Conservation (phyloP, 148 eudicot genomes). For the Cornus kousa region DNA sequence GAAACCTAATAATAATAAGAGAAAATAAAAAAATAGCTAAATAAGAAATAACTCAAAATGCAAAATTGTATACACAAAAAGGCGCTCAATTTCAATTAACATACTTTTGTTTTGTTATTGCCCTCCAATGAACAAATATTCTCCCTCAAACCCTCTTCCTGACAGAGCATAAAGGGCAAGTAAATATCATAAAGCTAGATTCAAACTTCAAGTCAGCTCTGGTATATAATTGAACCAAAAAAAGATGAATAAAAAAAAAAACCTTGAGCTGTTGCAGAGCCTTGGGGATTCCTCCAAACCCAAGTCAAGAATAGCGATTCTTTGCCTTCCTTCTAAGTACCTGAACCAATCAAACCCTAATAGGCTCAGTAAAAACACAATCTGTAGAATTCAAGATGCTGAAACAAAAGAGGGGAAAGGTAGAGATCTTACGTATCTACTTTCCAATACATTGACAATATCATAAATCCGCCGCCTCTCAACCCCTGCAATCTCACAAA, state of each 20-base stretch:
- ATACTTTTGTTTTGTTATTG: slow-evolving; percentile 39
- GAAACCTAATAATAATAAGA: slow-evolving; percentile 38
- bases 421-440: slow-evolving; percentile 72
- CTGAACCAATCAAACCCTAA: slow-evolving; percentile 29
- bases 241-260: not conserved
- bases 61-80: not conserved
- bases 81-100: not conserved
- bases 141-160: slow-evolving; percentile 84
- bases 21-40: not conserved
- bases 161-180: not conserved
- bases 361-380: not conserved
- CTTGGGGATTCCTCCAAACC: slow-evolving; percentile 68
- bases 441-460: slow-evolving; percentile 91
- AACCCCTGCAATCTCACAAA: slow-evolving; percentile 53
- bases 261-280: slow-evolving; percentile 73
- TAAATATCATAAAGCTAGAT: not conserved
- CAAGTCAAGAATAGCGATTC: slow-evolving; percentile 88
- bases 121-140: slow-evolving; percentile 39
- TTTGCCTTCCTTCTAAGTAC: slow-evolving; percentile 77
- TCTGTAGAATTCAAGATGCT: not conserved
- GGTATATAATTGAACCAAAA: not conserved
- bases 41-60: not conserved
- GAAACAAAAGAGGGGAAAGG: not conserved
- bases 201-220: not conserved
- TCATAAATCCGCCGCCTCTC: slow-evolving; percentile 99